Evolutionary conservation across 129 eudicot genomes (phyloP).

Genomic region (Cynara cardunculus): DNA sequence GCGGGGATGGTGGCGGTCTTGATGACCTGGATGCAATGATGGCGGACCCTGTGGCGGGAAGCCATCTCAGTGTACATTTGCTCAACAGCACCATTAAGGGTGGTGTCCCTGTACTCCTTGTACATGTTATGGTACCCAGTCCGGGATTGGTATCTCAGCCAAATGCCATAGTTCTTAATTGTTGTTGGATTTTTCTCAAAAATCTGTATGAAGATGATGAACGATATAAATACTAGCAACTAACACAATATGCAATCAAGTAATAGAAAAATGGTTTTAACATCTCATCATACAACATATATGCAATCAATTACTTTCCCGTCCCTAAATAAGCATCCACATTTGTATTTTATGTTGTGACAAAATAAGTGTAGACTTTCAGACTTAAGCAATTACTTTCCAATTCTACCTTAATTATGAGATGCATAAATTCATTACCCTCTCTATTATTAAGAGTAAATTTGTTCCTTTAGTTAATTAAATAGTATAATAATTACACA

Average conservation of each 20-base stretch:
- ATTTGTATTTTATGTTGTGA: neutral
- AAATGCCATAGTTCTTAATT: slow-evolving; percentile 48
- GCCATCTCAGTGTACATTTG: slow-evolving; percentile 72
- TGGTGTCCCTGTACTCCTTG: slow-evolving; percentile 46
- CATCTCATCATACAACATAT: neutral
- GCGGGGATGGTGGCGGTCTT: slow-evolving; percentile 61
- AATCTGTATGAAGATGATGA: slow-evolving; percentile 20
- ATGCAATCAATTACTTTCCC: neutral
- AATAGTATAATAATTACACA: too few species aligned
- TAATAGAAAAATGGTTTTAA: neutral
- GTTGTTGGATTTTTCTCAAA: slow-evolving; percentile 60
- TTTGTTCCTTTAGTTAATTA: neutral
- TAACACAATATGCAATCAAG: neutral
- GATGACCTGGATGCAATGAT: slow-evolving; percentile 55
- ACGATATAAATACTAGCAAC: neutral
- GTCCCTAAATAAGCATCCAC: neutral
- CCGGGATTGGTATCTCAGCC: slow-evolving; percentile 41
- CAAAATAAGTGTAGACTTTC: too few species aligned
- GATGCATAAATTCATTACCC: neutral
- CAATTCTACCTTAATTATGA: neutral
- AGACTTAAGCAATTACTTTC: too few species aligned
- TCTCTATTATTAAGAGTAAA: neutral
- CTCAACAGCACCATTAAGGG: slow-evolving; percentile 46
- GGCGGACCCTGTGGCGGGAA: slow-evolving; percentile 58
- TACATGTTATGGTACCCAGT: slow-evolving; percentile 45